Conservation (phyloP, 2,329 filamentous ascomycete genomes). For the Teratosphaeria gauchensis region DNA sequence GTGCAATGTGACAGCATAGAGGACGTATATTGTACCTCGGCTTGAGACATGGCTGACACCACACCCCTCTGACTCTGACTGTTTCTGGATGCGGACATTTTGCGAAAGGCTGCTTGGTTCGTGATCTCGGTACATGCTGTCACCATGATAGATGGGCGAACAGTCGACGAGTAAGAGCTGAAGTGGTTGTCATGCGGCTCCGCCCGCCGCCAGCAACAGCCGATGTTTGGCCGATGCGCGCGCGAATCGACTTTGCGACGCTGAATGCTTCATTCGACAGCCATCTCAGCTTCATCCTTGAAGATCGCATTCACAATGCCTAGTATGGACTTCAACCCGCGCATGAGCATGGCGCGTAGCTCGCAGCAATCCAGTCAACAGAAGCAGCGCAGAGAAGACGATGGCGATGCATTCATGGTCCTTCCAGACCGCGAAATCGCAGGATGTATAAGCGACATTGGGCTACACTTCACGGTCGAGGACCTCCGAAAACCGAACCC, state of each 20-base stretch:
- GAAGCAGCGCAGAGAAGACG: constrained; percentile 33
- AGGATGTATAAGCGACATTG: constrained; percentile 94
- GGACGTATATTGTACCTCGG: too few relatives aligned
- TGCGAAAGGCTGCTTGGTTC: too few relatives aligned
- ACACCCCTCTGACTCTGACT: too few relatives aligned
- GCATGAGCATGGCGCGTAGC: constrained; percentile 41
- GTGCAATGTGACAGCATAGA: too few relatives aligned
- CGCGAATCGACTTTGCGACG: background rate
- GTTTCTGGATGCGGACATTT: too few relatives aligned
- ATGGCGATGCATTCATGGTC: constrained; percentile 40
- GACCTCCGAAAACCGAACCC: constrained; percentile 93
- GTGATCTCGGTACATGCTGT: too few relatives aligned
- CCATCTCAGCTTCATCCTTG: background rate
- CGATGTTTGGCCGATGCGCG: background rate
- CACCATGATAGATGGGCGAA: background rate
- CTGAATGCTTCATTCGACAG: background rate
- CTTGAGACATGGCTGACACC: too few relatives aligned
- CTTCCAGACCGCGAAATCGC: constrained; percentile 72
- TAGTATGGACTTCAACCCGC: constrained; percentile 40
- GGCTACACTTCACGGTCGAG: constrained; percentile 73
- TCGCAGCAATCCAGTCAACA: constrained; percentile 28
- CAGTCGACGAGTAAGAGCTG: background rate
- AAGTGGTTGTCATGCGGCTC: background rate
- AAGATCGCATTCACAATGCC: constrained; percentile 13
- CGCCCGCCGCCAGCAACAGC: background rate